These are phyloP conservation scores for Veloboletus limbatus DNA, from an alignment of 1,284 basidiomycete species.

Conservation along the genomic window DNA sequence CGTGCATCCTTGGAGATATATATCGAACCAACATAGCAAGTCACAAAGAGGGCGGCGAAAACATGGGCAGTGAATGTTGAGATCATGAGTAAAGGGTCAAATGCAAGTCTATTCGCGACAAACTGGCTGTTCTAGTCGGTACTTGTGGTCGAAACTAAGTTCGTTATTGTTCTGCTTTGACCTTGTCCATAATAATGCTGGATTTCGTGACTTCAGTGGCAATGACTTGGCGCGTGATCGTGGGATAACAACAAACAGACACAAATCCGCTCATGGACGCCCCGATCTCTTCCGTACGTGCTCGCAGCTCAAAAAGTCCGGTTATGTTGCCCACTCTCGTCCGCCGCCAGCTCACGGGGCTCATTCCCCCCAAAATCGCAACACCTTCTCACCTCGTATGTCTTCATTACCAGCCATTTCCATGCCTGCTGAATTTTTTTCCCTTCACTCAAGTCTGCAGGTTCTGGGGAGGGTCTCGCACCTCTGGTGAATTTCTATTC, in stretches of 20 bases:
- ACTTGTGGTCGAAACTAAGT: slow-evolving; percentile 15
- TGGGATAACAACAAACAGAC: slow-evolving; percentile 21
- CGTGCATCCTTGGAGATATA: slow-evolving; percentile 59
- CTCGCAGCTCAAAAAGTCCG: slow-evolving; percentile 11
- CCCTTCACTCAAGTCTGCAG: slow-evolving; percentile 63
- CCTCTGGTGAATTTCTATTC: slow-evolving; percentile 94
- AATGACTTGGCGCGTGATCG: slow-evolving; percentile 19
- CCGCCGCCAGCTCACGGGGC: slow-evolving; percentile 76
- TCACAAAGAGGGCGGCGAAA: slow-evolving; percentile 47
- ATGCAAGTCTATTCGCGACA: slow-evolving; percentile 5
- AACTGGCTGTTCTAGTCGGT: slow-evolving; percentile 17
- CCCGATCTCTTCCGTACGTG: slow-evolving; percentile 27
- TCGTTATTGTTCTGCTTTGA: slow-evolving; percentile 20
- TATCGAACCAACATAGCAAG: slow-evolving; percentile 61
- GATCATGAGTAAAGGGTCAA: slow-evolving; percentile 22
- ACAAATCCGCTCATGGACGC: slow-evolving; percentile 10
- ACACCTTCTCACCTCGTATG: slow-evolving; percentile 85
- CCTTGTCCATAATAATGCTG: too few species aligned
- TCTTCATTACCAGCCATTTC: not conserved
- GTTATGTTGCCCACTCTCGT: slow-evolving; percentile 81
- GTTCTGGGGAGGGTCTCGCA: slow-evolving; percentile 75
- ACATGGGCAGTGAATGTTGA: slow-evolving; percentile 40
- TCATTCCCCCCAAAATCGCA: slow-evolving; percentile 94
- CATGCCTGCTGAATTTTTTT: slow-evolving; percentile 6
- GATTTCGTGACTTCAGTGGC: slow-evolving; percentile 17